Percentiles rank a stretch among this genome's conserved stretches.
phyloP scores from a whole-genome alignment of 805 yeast genomes.

The Starmerella davenportii region DNA sequence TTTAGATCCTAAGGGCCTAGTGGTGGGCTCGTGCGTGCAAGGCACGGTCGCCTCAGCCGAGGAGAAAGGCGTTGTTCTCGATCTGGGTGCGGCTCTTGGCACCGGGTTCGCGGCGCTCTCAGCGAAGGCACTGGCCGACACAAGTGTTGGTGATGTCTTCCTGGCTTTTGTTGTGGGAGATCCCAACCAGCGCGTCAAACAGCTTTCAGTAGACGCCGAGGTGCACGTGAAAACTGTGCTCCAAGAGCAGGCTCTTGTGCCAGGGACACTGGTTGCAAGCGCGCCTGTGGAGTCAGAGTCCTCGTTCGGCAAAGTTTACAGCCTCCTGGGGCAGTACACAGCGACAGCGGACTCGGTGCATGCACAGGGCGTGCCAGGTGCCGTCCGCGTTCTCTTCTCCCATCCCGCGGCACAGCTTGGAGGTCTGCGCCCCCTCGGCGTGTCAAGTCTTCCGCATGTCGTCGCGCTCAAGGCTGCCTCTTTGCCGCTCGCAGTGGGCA shows the following conservation, averaged over 20 bases:
- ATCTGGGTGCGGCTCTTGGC: slow-evolving; percentile 35
- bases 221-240: slow-evolving; percentile 48
- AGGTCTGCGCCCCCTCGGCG: slow-evolving; percentile 37
- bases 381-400: slow-evolving; percentile 15
- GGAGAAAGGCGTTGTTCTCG: slow-evolving; percentile 78
- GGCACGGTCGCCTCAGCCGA: slow-evolving; percentile 63
- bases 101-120: slow-evolving; percentile 52
- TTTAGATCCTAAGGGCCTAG: slow-evolving; percentile 42
- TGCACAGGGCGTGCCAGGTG: slow-evolving; percentile 22
- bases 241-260: slow-evolving; percentile 34
- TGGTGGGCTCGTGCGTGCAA: slow-evolving; percentile 51
- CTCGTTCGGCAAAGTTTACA: slow-evolving; percentile 46
- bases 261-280: slow-evolving; percentile 71
- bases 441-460: slow-evolving; percentile 47
- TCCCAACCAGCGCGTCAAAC: slow-evolving; percentile 9
- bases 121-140: slow-evolving; percentile 36
- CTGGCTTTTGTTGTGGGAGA: slow-evolving; percentile 33
- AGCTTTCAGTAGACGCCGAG: slow-evolving; percentile 20
- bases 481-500: slow-evolving; percentile 61
- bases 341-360: slow-evolving; percentile 59
- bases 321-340: slow-evolving; percentile 55
- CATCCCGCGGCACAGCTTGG: slow-evolving; percentile 17
- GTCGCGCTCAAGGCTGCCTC: slow-evolving; percentile 22
- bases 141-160: slow-evolving; percentile 33
- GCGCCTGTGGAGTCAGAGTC: slow-evolving; percentile 39